Evolutionary conservation across 2,329 filamentous ascomycete species (phyloP).

Genomic region (Paracamarosporium sp.): DNA sequence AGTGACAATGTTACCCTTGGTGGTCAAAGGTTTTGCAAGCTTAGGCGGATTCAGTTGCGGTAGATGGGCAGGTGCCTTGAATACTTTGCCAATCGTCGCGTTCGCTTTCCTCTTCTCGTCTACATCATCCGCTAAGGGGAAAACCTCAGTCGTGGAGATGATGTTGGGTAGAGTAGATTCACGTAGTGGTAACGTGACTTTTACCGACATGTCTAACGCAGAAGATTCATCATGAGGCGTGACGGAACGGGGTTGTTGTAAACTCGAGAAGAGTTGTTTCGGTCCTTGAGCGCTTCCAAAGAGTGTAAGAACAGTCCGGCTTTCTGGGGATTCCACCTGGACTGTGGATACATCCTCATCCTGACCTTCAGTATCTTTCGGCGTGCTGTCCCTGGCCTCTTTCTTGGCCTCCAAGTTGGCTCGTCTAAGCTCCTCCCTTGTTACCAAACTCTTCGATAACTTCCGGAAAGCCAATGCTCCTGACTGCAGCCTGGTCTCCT

Average conservation of each 20-base stretch:
- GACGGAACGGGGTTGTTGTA: conserved; percentile 64
- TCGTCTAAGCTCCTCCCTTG: conserved; percentile 35
- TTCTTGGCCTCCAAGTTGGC: conserved; percentile 10
- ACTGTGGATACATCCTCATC: conserved; percentile 17
- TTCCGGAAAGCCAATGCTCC: conserved; percentile 44
- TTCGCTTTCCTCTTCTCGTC: conserved; percentile 58
- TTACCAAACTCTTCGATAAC: conserved; percentile 34
- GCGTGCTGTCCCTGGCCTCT: conserved; percentile 9
- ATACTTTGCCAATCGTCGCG: conserved; percentile 75
- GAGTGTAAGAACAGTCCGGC: conserved; percentile 73
- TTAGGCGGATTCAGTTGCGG: conserved; percentile 74
- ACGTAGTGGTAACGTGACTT: conserved; percentile 59
- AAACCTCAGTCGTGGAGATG: conserved; percentile 71
- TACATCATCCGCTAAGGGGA: conserved; percentile 57
- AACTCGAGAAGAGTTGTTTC: conserved; percentile 84
- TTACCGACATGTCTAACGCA: conserved; percentile 49
- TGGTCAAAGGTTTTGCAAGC: conserved; percentile 72
- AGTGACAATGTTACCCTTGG: conserved; percentile 58
- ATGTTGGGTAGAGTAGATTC: conserved; percentile 76
- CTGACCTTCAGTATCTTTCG: conserved; percentile 13
- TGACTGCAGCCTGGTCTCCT: conserved; percentile 41
- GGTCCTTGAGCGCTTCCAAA: conserved; percentile 76
- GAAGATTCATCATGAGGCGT: conserved; percentile 39
- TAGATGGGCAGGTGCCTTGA: conserved; percentile 71
- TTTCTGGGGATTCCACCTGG: conserved; percentile 40